These are phyloP conservation scores for Auricularia sp. DNA, from an alignment of 768 basidiomycete species.

Conservation along the genomic window DNA sequence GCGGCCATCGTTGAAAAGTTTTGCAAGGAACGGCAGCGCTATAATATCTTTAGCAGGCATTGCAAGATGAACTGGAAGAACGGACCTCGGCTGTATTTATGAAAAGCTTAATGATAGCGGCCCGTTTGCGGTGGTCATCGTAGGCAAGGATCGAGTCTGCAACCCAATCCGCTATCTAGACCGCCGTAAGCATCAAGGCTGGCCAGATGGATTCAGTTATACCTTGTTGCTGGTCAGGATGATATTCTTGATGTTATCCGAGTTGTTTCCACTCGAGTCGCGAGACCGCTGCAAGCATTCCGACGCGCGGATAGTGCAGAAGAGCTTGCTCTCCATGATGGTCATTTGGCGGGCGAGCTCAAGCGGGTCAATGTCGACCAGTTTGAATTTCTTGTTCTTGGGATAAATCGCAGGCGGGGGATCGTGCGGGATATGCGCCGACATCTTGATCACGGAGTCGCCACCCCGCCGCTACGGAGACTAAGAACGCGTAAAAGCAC, in stretches of 20 bases:
- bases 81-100: conserved; percentile 86
- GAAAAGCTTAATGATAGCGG: conserved; percentile 75
- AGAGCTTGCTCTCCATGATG: conserved; percentile 78
- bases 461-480: conserved; percentile 34
- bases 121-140: conserved; percentile 78
- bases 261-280: conserved; percentile 40
- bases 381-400: conserved; percentile 63
- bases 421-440: conserved; percentile 40
- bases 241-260: conserved; percentile 78
- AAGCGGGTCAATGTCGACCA: conserved; percentile 77
- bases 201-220: background rate
- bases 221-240: conserved; percentile 86
- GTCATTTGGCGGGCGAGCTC: conserved; percentile 92
- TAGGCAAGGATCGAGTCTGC: conserved; percentile 71
- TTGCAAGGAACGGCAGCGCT: conserved; percentile 84
- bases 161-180: conserved; percentile 87
- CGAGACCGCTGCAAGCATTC: conserved; percentile 83
- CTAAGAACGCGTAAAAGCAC: conserved; percentile 6
- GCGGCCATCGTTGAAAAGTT: conserved; percentile 98
- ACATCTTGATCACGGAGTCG: conserved; percentile 45
- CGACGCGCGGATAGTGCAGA: conserved; percentile 78
- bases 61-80: conserved; percentile 9
- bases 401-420: conserved; percentile 74
- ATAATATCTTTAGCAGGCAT: background rate
- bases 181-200: conserved; percentile 1